Conservation (phyloP, 116 monocot genomes). For the Cymodocea nodosa region DNA sequence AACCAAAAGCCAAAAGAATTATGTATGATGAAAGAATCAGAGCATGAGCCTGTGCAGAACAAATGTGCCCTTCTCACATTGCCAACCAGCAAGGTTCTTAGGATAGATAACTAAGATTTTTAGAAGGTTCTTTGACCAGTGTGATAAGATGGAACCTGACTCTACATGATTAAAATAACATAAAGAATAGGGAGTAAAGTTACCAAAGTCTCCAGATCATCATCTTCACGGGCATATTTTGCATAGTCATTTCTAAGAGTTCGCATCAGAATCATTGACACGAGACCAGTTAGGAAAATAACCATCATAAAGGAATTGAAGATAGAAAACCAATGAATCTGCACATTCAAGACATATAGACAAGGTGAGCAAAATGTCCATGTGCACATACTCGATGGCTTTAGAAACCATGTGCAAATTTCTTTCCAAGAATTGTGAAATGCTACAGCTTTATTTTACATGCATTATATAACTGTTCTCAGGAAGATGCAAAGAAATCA, state of each 20-base stretch:
- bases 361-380: conserved; percentile 1
- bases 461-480: not conserved
- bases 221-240: conserved; percentile 98
- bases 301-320: conserved; percentile 99
- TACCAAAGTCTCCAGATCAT: conserved; percentile 88
- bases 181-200: not conserved
- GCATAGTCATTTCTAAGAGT: conserved; percentile 99
- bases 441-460: no score
- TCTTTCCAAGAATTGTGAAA: not conserved
- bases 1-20: no score
- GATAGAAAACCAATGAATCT: conserved; percentile 99
- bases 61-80: no score
- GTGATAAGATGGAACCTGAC: no score
- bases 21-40: no score
- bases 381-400: no score
- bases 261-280: conserved; percentile 99
- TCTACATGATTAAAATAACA: not conserved
- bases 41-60: no score
- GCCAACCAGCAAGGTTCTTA: no score
- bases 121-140: no score
- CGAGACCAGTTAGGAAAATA: conserved; percentile 96
- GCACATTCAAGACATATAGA: conserved; percentile 9
- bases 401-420: not conserved
- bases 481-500: not conserved
- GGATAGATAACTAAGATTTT: no score